Base-by-base conservation (phyloP, 139 green algal species). In the Edaphochlamys debaryana region DNA sequence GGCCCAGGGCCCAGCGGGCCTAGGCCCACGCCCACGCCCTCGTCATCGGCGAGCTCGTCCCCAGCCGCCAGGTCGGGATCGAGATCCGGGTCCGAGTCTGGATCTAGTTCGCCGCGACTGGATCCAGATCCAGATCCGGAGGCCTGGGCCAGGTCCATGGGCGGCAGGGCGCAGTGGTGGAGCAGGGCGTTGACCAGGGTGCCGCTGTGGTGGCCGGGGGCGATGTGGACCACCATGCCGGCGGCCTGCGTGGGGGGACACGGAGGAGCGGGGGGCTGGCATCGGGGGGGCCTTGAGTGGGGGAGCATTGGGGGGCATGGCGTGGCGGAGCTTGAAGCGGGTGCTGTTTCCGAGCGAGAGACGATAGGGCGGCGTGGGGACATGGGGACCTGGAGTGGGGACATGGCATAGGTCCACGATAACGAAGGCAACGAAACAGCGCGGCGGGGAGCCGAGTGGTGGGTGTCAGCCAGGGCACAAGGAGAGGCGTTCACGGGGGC, bases 181-280 rank as follows among this genome's bases (percentile, higher is more conserved):
- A 99, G 92, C 69, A 99, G 82, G 0, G 95, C 97, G 87, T 99
- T 99, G n/a, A 99, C 97, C 7, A 99, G 93, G 6, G 97, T 99
- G 69, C 95, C 95, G 23, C 56, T 90, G 69, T 86, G 80, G 87
- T 98, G 90, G 6, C 95, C 96, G 0, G 93, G 89, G 1, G 90
- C 89, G 4, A 95, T 91, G 86, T 99, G 97, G 32, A 98, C 91
- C 41, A 99, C 96, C 95, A 99, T 96, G 56, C 94, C 95, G 1
- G 90, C 67, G 23, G 90, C 76, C 90, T 94, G 79, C 8, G 13
- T 38, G 38, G 2, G 17, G 2, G 13, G 29, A 0, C 6, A 29
- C 0, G 68, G 40, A 20, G 11, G n/a, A 27, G 68, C 29, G 30
- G 4, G 64, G 37, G 60, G 32, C 7, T 2, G 3, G 56, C 54